phyloP scores from a whole-genome alignment of 2,329 filamentous ascomycete genomes.

The Colletotrichum gloeosporioides region DNA sequence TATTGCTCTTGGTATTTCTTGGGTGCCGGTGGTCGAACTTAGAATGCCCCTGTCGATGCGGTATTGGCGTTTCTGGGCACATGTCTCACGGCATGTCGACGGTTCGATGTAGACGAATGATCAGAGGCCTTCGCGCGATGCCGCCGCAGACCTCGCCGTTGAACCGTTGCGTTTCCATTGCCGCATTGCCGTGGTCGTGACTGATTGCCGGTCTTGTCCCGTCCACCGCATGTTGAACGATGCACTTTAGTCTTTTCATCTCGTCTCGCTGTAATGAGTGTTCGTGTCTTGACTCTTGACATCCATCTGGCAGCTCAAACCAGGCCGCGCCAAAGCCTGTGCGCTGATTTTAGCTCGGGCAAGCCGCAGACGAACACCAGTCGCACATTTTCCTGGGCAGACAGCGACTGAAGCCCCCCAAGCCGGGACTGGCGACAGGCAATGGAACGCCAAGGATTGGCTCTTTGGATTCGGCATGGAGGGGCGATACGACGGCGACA shows the following conservation, averaged over 20 bases:
- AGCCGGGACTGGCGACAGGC: background rate
- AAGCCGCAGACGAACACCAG: background rate
- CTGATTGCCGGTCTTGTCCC: background rate
- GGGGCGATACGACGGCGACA: constrained; percentile 14
- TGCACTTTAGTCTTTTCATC: background rate
- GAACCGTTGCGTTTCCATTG: background rate
- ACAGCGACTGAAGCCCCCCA: background rate
- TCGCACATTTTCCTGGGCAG: background rate
- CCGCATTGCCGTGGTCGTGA: background rate
- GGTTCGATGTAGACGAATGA: background rate
- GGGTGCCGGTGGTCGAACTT: background rate
- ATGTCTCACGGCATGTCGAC: constrained; percentile 14
- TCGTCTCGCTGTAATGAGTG: background rate
- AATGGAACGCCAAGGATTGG: constrained; percentile 5
- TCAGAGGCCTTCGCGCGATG: background rate
- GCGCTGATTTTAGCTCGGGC: background rate
- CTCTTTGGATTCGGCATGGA: background rate
- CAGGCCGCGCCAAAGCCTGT: background rate
- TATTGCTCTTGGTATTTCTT: background rate
- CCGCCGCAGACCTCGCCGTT: background rate
- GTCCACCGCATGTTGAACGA: background rate
- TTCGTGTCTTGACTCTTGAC: background rate
- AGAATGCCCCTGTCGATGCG: constrained; percentile 15
- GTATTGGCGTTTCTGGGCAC: constrained; percentile 12
- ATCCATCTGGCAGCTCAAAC: background rate